A percentile compares a stretch with the other conserved stretches of the same genome.
Evolutionary conservation across 2,329 filamentous ascomycete genomes (phyloP).

Genomic region (Colletotrichum spaethianum): DNA sequence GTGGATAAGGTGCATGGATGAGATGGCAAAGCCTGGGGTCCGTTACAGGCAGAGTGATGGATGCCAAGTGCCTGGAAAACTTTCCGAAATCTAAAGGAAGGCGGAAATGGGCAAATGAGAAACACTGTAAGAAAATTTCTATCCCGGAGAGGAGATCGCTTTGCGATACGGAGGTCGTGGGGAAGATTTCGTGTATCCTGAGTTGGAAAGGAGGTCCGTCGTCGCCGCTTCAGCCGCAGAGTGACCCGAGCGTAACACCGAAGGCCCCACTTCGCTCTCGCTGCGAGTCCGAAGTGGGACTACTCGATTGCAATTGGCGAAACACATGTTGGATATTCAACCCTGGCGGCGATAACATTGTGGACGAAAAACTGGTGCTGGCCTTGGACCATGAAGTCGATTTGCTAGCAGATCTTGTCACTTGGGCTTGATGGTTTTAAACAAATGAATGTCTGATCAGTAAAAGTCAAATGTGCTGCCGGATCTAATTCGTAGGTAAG

Average conservation of each 20-base stretch:
- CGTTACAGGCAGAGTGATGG: background rate
- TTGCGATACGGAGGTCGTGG: background rate
- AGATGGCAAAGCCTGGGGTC: background rate
- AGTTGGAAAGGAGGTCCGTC: background rate
- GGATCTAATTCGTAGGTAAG: background rate
- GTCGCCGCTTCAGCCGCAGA: background rate
- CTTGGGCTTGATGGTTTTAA: background rate
- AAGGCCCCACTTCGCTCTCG: constrained; percentile 1
- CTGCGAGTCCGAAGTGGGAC: constrained; percentile 3
- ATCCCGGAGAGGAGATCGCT: background rate
- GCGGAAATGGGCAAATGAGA: background rate
- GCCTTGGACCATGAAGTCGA: background rate
- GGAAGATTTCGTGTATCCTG: background rate
- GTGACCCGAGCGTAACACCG: background rate
- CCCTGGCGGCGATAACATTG: background rate
- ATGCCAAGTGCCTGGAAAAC: background rate
- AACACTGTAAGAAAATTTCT: no score
- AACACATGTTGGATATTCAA: background rate
- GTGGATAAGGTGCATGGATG: background rate
- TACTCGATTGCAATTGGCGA: background rate
- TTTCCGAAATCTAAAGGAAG: background rate
- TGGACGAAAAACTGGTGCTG: background rate
- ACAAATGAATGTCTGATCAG: background rate
- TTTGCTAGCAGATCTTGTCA: background rate
- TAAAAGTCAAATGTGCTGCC: background rate